These are phyloP conservation scores for Bacterosira constricta DNA, from an alignment of 108 stramenopile species.

Conservation along the genomic window DNA sequence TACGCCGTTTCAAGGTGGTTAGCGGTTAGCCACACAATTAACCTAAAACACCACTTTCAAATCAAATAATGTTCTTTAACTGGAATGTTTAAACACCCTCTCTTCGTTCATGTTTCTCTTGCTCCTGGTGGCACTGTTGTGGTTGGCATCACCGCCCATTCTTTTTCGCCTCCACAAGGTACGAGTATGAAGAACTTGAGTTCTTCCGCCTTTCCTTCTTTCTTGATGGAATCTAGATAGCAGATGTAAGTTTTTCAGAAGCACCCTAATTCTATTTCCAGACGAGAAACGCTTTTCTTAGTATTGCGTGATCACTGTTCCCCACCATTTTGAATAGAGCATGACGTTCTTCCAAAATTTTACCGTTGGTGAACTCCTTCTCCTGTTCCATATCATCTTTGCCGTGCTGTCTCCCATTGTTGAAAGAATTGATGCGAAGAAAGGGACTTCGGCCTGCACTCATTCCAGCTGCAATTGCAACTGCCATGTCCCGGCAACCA, in stretches of 20 bases:
- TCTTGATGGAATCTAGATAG: slow-evolving; percentile 5
- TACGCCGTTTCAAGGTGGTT: background rate
- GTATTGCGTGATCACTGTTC: slow-evolving; percentile 81
- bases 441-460: slow-evolving; percentile 80
- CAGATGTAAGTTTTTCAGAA: no score
- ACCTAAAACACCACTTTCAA: background rate
- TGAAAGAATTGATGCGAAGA: slow-evolving; percentile 52
- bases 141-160: slow-evolving; percentile 12
- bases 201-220: slow-evolving; percentile 5
- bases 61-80: slow-evolving; percentile 46
- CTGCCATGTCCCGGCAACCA: slow-evolving; percentile 73
- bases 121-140: background rate
- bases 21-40: background rate
- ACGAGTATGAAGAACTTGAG: slow-evolving; percentile 69
- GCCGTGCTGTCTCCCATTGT: slow-evolving; percentile 4
- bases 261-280: slow-evolving; percentile 63
- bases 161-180: slow-evolving; percentile 8
- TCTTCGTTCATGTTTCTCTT: slow-evolving; percentile 68
- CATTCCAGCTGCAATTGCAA: slow-evolving; percentile 87
- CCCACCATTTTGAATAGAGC: slow-evolving; percentile 74
- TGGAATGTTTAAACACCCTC: slow-evolving; percentile 89
- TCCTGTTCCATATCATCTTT: slow-evolving; percentile 27
- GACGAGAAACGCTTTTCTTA: slow-evolving; percentile 65
- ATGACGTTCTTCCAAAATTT: slow-evolving; percentile 57
- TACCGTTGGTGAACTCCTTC: slow-evolving; percentile 10